A percentile compares a stretch with the other conserved stretches of the same genome.
Evolutionary conservation across 306 rosid genomes (phyloP).

Genomic region (Cicer pinnatifidum): DNA sequence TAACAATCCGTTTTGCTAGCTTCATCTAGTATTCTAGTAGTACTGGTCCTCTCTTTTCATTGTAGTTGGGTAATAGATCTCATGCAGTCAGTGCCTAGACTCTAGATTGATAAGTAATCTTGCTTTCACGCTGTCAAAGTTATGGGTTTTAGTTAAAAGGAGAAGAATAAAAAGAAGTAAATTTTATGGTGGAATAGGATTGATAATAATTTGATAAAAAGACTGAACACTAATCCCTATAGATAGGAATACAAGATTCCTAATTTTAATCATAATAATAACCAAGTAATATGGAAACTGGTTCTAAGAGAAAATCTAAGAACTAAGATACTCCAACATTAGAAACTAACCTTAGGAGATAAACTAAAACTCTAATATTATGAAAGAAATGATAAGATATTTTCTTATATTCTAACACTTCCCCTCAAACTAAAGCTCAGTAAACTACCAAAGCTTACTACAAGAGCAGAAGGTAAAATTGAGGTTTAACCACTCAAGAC

Average conservation of each 20-base stretch:
- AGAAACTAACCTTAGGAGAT: background rate
- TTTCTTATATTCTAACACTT: background rate
- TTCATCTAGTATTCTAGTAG: slow-evolving; percentile 19
- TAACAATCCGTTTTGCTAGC: slow-evolving; percentile 1
- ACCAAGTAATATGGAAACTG: background rate
- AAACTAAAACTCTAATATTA: background rate
- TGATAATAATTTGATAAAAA: background rate
- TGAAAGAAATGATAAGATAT: background rate
- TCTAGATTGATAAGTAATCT: slow-evolving; percentile 33
- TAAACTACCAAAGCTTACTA: background rate
- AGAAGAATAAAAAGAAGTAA: background rate
- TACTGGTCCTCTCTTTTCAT: slow-evolving; percentile 4
- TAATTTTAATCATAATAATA: background rate
- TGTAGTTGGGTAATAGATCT: slow-evolving; percentile 28
- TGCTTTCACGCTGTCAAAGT: slow-evolving; percentile 21
- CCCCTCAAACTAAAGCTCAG: background rate
- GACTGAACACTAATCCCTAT: background rate
- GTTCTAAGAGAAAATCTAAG: background rate
- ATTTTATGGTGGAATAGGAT: background rate
- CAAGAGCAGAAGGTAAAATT: too few species aligned
- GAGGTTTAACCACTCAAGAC: too few species aligned
- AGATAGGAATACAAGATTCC: background rate
- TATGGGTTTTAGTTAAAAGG: background rate
- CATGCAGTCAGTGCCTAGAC: slow-evolving; percentile 14
- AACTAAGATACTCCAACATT: background rate